Percentiles rank a stretch among this genome's conserved stretches.
These are phyloP conservation scores for Globisporangium solare DNA, from an alignment of 352 stramenopile genomes.

Conservation along the genomic window DNA sequence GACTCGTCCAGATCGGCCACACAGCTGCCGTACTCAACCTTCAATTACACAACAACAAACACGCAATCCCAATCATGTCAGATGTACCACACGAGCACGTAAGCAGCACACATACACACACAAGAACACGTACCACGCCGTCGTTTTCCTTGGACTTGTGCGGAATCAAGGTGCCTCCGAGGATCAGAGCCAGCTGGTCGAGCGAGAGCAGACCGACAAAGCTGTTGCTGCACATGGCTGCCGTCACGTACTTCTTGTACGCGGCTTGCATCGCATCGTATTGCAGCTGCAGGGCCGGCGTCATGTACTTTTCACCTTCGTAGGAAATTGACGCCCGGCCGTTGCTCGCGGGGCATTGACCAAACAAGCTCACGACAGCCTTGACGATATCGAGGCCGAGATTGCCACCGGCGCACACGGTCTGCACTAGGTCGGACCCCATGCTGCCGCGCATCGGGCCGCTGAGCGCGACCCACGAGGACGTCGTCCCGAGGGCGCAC, in stretches of 20 bases:
- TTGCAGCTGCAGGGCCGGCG: conserved; percentile 13
- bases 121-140: no score
- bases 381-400: conserved; percentile 24
- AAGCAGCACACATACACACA: no score
- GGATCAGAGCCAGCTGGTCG: no score
- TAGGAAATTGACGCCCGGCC: conserved; percentile 35
- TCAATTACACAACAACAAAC: no score
- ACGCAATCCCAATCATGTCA: no score
- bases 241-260: conserved; percentile 26
- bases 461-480: conserved; percentile 37
- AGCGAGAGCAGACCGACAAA: no score
- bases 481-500: conserved; percentile 13
- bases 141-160: no score
- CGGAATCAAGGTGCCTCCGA: no score
- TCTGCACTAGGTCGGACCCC: conserved; percentile 38
- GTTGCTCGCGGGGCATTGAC: conserved; percentile 25
- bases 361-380: conserved; percentile 25
- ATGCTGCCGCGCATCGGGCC: conserved; percentile 43
- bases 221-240: conserved; percentile 16
- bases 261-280: conserved; percentile 29
- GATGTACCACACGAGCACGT: no score
- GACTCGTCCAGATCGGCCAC: conserved; percentile 20
- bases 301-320: conserved; percentile 21
- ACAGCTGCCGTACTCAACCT: conserved; percentile 42
- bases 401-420: conserved; percentile 21